Conservation (phyloP, 495 filamentous ascomycete species). For the Neurospora sp. region DNA sequence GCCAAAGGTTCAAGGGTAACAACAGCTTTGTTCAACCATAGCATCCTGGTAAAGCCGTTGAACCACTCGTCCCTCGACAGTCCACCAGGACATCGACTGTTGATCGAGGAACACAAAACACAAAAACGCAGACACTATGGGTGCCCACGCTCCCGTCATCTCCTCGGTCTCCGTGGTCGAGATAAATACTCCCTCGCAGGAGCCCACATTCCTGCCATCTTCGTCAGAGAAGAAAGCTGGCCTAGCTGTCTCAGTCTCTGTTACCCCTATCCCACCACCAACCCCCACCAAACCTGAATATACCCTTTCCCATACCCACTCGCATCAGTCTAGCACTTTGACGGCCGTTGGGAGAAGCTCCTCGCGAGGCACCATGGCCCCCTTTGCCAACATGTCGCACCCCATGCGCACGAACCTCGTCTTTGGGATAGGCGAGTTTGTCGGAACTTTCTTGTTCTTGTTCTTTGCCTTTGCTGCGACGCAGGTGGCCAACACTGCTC, state of each 20-base stretch:
- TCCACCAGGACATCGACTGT: not conserved
- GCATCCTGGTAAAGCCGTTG: not conserved
- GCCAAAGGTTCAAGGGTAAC: not conserved
- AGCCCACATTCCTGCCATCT: not conserved
- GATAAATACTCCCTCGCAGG: not conserved
- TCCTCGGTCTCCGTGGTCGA: not conserved
- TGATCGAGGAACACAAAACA: not conserved
- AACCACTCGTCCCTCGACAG: not conserved
- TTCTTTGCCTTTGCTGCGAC: constrained; percentile 74
- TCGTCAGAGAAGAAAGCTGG: not conserved
- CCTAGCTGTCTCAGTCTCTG: not conserved
- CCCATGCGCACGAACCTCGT: constrained; percentile 39
- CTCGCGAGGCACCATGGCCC: not conserved
- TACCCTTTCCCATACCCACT: not conserved
- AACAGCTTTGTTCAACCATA: not conserved
- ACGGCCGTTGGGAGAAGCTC: not conserved
- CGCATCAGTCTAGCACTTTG: not conserved
- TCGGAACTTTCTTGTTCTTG: constrained; percentile 75
- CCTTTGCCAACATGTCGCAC: not conserved
- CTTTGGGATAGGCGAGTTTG: constrained; percentile 58
- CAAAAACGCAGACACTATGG: not conserved
- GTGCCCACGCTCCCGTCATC: not conserved
- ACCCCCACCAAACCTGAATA: not conserved
- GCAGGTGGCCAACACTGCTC: constrained; percentile 53
- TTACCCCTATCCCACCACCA: not conserved